Conservation (phyloP, 2,329 filamentous ascomycete genomes). For the Cryphonectria japonica region DNA sequence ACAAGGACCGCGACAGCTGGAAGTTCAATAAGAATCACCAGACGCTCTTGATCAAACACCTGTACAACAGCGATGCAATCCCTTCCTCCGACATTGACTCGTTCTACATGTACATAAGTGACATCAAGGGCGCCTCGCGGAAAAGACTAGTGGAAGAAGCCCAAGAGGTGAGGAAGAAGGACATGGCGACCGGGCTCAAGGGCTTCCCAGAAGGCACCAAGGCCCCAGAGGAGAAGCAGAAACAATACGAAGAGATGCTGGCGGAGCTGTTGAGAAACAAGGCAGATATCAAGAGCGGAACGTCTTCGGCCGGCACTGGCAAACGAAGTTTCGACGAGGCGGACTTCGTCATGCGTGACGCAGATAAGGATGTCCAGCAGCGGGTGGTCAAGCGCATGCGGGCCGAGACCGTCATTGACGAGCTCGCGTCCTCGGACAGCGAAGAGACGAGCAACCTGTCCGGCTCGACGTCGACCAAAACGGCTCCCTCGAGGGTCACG, state of each 20-base stretch:
- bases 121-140: slow-evolving; percentile 75
- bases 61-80: slow-evolving; percentile 73
- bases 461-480: slow-evolving; percentile 35
- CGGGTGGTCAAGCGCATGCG: slow-evolving; percentile 67
- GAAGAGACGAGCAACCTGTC: slow-evolving; percentile 43
- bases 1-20: slow-evolving; percentile 72
- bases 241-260: slow-evolving; percentile 62
- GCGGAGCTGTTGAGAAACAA: slow-evolving; percentile 48
- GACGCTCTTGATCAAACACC: slow-evolving; percentile 80
- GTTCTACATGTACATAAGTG: slow-evolving; percentile 77
- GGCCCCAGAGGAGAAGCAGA: slow-evolving; percentile 54
- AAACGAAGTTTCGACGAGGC: slow-evolving; percentile 57
- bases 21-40: slow-evolving; percentile 98
- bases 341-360: slow-evolving; percentile 53
- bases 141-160: slow-evolving; percentile 70
- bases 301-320: slow-evolving; percentile 5
- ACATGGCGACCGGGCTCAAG: slow-evolving; percentile 53
- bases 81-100: slow-evolving; percentile 70
- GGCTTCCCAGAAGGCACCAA: slow-evolving; percentile 56
- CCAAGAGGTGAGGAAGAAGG: slow-evolving; percentile 60
- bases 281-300: slow-evolving; percentile 44
- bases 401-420: slow-evolving; percentile 60
- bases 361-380: slow-evolving; percentile 56
- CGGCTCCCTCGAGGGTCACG: slow-evolving; percentile 33
- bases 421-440: slow-evolving; percentile 52